These are phyloP conservation scores for Cairneyella variabilis DNA, from an alignment of 495 filamentous ascomycete species.

Conservation along the genomic window DNA sequence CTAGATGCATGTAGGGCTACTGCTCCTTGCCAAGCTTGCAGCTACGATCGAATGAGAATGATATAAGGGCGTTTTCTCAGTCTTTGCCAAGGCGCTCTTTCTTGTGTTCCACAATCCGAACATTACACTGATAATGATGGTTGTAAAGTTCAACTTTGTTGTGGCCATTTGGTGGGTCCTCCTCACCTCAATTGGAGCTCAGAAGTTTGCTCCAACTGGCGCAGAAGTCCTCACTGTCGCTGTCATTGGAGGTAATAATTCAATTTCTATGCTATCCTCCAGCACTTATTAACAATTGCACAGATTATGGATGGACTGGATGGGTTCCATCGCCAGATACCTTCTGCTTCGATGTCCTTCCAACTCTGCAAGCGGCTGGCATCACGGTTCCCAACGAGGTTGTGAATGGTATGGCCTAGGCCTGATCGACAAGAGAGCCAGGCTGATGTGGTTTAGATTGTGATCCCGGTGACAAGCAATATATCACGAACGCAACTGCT, in stretches of 20 bases:
- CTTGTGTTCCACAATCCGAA: too few relatives aligned
- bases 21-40: too few relatives aligned
- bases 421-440: background rate
- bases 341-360: constrained; percentile 9
- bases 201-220: background rate
- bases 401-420: background rate
- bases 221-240: background rate
- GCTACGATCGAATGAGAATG: too few relatives aligned
- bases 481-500: constrained; percentile 11
- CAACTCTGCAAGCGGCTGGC: background rate
- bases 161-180: too few relatives aligned
- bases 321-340: constrained; percentile 9
- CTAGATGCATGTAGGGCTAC: too few relatives aligned
- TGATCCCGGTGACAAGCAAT: constrained; percentile 8
- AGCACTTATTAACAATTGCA: background rate
- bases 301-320: constrained; percentile 12
- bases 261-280: background rate
- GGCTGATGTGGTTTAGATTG: background rate
- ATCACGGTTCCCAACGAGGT: constrained; percentile 10
- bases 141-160: too few relatives aligned
- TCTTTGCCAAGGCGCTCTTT: too few relatives aligned
- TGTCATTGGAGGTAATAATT: background rate
- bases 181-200: too few relatives aligned
- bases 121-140: too few relatives aligned
- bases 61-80: too few relatives aligned